Base-by-base conservation (phyloP, 1,139 yeast genomes). In the Pneumocystis canis region DNA sequence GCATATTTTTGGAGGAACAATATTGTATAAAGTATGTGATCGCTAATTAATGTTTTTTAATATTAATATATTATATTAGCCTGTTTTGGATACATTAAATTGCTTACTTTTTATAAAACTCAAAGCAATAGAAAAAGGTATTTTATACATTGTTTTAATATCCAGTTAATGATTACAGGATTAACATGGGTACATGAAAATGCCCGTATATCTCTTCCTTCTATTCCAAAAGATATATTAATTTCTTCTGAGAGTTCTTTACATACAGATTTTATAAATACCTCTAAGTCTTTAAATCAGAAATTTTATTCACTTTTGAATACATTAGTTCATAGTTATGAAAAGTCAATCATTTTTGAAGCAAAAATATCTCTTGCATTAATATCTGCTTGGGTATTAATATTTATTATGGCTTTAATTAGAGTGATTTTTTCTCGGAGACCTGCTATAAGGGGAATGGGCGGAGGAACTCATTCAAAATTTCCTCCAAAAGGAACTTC, bases 91-190 rank as follows among this genome's bases (percentile, higher is more conserved):
- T 75, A 82, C 89, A 0, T 86, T 89, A 5, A 83, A 84, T 61
- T 92, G 98, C 74, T 82, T 87, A 0, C 76, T 92, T 57, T 94
- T 89, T 16, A 77, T 84, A 63, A 92, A 90, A 70, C 72, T 90
- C 5, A 77, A 78, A 3, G 78, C 79, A 40, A 75, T 89, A 0
- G 87, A 87, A 67, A 71, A 78, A 31, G 97, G 95, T 0, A 25
- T 25, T 47, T 11, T 20, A 47, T 47, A 47, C 25, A 11, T 5
- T 47, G 9, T 7, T 41, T 47, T 47, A 47, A n/a, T 25, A 11
- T 47, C 5, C 9, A 3, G 20, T 18, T 47, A 25, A 47, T 47
- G 3, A 25, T 47, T 47, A 3, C 25, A 47, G 54, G 54, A 25
- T 73, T 90, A 62, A 79, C 84, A 0, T 92, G 97, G 97, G 75